Conservation (phyloP, 805 yeast species). For the Maudiozyma turicensis region DNA sequence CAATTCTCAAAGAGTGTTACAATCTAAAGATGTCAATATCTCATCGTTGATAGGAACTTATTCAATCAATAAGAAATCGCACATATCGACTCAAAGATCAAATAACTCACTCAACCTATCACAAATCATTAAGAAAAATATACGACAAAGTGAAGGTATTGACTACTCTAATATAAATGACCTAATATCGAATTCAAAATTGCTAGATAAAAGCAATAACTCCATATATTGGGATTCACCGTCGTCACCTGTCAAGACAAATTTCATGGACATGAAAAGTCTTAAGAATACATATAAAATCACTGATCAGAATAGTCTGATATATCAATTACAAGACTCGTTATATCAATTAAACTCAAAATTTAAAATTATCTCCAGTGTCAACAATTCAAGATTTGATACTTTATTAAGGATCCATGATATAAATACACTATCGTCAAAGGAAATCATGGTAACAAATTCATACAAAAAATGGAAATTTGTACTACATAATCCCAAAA, state of each 20-base stretch:
- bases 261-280: too few species aligned
- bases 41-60: not conserved
- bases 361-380: not conserved
- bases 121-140: too few species aligned
- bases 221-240: too few species aligned
- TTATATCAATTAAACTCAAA: not conserved
- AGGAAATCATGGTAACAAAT: constrained; percentile 1
- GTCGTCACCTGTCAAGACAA: too few species aligned
- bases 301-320: not conserved
- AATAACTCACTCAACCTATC: not conserved
- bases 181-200: too few species aligned
- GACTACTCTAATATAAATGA: too few species aligned
- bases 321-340: not conserved
- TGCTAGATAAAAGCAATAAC: too few species aligned
- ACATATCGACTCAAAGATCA: not conserved
- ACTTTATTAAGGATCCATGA: not conserved
- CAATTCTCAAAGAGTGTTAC: not conserved
- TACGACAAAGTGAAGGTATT: too few species aligned
- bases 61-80: not conserved
- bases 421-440: not conserved
- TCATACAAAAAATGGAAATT: not conserved
- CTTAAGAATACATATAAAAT: too few species aligned
- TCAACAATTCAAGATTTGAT: not conserved
- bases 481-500: not conserved
- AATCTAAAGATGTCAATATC: not conserved